Percentiles rank a stretch among this genome's conserved stretches.
phyloP scores from a whole-genome alignment of 225 moss, liverwort and hornwort genomes.

The Pseudisothecium myosuroides region DNA sequence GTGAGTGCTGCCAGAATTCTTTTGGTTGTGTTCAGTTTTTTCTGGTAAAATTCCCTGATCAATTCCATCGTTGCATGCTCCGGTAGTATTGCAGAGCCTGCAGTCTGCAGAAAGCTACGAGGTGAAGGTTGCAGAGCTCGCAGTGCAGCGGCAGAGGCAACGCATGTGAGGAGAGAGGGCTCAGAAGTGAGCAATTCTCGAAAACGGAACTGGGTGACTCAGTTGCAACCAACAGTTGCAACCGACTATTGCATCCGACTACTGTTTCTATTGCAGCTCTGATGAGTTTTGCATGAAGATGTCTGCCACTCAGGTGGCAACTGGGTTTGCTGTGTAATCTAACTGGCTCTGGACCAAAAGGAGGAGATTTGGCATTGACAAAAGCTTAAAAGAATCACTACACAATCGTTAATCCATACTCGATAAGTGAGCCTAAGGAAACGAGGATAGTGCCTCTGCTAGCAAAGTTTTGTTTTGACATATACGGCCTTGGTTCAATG shows the following conservation, averaged over 20 bases:
- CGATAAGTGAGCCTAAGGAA: background rate
- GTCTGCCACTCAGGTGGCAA: background rate
- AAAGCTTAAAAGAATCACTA: background rate
- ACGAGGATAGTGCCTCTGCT: too few relatives aligned
- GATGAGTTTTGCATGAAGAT: background rate
- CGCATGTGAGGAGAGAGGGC: background rate
- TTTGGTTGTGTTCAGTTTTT: too few relatives aligned
- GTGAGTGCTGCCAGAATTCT: background rate
- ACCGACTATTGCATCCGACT: too few relatives aligned
- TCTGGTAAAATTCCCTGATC: background rate
- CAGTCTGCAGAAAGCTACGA: background rate
- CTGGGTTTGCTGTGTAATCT: too few relatives aligned
- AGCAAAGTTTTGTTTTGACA: background rate
- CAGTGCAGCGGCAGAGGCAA: background rate
- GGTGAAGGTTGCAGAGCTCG: background rate
- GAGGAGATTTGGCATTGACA: background rate
- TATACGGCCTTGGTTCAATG: accelerated
- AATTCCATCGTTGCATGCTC: background rate
- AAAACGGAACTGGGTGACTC: background rate
- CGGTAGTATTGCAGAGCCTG: background rate
- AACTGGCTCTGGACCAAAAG: background rate
- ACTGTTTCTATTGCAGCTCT: background rate
- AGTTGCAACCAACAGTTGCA: background rate
- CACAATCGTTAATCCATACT: background rate
- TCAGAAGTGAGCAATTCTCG: background rate